These are phyloP conservation scores for Nothophoma quercina DNA, from an alignment of 2,329 filamentous ascomycete species.

Conservation along the genomic window DNA sequence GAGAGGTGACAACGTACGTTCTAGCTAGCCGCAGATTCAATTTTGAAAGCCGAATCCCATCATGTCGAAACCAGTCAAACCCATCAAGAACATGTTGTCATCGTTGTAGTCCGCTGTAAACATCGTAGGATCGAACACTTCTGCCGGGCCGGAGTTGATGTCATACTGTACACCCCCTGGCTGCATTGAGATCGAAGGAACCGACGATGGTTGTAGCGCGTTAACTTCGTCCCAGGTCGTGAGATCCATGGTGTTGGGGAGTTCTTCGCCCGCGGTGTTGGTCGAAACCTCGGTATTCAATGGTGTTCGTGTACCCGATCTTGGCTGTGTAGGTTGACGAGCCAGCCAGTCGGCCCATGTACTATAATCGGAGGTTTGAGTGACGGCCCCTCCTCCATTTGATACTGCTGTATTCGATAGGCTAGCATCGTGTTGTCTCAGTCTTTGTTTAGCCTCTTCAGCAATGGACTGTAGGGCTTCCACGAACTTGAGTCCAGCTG, in stretches of 20 bases:
- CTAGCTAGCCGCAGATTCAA: background rate
- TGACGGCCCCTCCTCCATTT: background rate
- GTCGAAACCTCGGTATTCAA: background rate
- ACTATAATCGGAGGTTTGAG: conserved; percentile 1
- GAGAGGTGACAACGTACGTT: no score
- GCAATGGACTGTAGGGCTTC: conserved; percentile 7
- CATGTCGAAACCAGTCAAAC: conserved; percentile 12
- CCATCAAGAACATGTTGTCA: conserved; percentile 5
- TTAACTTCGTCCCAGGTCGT: conserved; percentile 3
- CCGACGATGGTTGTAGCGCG: conserved; percentile 3
- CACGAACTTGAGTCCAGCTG: conserved; percentile 9
- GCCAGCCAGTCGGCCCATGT: conserved; percentile 9
- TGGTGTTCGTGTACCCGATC: background rate
- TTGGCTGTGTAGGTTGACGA: background rate
- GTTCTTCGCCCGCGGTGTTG: background rate
- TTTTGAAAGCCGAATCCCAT: conserved; percentile 11
- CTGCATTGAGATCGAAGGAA: background rate
- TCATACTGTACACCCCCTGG: background rate
- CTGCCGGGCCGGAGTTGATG: background rate
- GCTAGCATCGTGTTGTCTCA: background rate
- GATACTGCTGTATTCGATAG: no score
- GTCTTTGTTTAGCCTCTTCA: conserved; percentile 2
- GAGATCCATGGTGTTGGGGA: background rate
- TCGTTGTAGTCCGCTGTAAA: background rate
- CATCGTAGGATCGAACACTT: background rate